Base-by-base conservation (phyloP, 225 moss, liverwort and hornwort species). In the Sphagnum tenellum region DNA sequence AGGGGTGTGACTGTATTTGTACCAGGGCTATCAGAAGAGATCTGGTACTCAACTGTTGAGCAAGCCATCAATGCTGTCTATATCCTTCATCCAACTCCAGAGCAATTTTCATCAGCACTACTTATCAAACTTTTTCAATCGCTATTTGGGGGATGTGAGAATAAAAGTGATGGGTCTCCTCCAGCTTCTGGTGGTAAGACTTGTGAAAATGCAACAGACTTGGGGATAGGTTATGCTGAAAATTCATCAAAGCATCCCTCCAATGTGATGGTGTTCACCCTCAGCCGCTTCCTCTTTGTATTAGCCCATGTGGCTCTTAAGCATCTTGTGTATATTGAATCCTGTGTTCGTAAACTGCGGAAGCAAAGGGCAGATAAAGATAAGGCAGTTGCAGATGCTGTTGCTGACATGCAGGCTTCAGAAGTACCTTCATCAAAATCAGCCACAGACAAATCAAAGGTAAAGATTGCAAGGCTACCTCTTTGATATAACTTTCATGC, bases 51-150 rank as follows among this genome's bases (percentile, higher is more conserved):
- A 69, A 87, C 89, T 69, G 80, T 86, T 63, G 98, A 98, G 73
- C 93, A 98, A 81, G 90, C 98, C 46, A 85, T 98, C 47, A 98
- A 98, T 74, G 77, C 87, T 13, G 78, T 98, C 45, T 98, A 98
- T 73, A 64, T 74, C 46, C 76, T 98, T 58, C 98, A 98, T 77
- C 93, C 98, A 63, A 94, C 84, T 46, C 98, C 98, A 45, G 98
- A 98, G 79, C 75, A 72, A 62, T 93, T 93, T 72, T 64, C 76
- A 10, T 81, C 89, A 3, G 77, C 67, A 59, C 77, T 98, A 54
- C 76, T 98, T 68, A 12, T 78, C 46, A 87, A 87, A 72, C 77
- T 93, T 68, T 83, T 76, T 12, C 79, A 75, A 69, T 70, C 75
- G 44, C 77, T 93, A 47, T 89, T 93, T 67, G 71, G 75, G 50